Percentiles rank a stretch among this genome's conserved stretches.
These are phyloP conservation scores for Borealophlyctis nickersoniae DNA, from an alignment of 192 early-diverging fungal genomes.

Conservation along the genomic window DNA sequence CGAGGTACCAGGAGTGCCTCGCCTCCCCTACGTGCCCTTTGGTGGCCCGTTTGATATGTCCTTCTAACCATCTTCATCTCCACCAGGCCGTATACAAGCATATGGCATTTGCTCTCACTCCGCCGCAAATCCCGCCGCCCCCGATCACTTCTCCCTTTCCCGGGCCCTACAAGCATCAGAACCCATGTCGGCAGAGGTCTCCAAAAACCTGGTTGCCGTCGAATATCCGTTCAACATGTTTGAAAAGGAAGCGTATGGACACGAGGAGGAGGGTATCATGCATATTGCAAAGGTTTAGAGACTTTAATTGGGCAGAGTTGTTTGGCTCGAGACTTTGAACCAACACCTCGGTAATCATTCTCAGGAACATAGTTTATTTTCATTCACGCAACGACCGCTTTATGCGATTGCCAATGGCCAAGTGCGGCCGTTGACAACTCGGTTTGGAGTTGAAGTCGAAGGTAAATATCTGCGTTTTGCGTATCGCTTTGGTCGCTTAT, in stretches of 20 bases:
- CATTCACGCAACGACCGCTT: conserved; percentile 71
- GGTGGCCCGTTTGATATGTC: no score
- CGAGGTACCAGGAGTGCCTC: no score
- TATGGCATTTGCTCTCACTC: conserved; percentile 73
- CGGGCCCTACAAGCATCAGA: conserved; percentile 29
- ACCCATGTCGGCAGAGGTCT: conserved; percentile 25
- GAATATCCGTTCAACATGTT: conserved; percentile 73
- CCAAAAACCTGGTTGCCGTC: conserved; percentile 57
- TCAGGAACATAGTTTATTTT: conserved; percentile 52
- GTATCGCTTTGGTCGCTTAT: not conserved
- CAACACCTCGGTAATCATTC: not conserved
- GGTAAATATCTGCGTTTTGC: conserved; percentile 15
- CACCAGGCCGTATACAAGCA: conserved; percentile 46
- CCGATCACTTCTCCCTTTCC: conserved; percentile 60
- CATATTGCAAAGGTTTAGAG: not conserved
- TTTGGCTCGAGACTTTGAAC: no score
- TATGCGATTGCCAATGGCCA: conserved; percentile 57
- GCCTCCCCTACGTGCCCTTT: no score
- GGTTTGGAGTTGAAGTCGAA: conserved; percentile 9
- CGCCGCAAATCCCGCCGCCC: conserved; percentile 50
- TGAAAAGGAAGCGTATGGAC: conserved; percentile 56
- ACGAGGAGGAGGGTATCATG: no score
- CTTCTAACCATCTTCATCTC: not conserved
- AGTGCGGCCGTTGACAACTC: conserved; percentile 24
- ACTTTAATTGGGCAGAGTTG: no score